Base-by-base conservation (phyloP, 768 basidiomycete genomes). In the Collybiopsis confluens region DNA sequence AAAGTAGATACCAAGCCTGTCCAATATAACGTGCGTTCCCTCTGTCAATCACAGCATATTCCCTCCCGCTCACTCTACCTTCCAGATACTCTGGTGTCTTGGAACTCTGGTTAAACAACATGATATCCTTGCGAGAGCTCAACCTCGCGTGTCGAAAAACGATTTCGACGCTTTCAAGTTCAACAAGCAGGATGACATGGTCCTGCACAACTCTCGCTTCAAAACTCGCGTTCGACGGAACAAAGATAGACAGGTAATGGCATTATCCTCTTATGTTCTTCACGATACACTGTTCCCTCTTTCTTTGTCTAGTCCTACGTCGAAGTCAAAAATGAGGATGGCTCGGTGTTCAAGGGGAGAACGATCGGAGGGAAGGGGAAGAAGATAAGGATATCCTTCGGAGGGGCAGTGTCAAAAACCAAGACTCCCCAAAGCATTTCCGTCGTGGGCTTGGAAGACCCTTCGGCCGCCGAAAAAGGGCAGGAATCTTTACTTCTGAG, bases 371-470 rank as follows among this genome's bases (percentile, higher is more conserved):
- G 61, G 2, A 54, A 65, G 33, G 77, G 76, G 8, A 70, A 68
- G 54, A 59, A 52, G 21, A 77, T 76, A 2, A 68, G 61, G 3
- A 65, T 78, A 28, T 55, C 59, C 24, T 56, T 74, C 20, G 16
- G 20, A 7, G 42, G 57, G 6, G 57, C 56, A 5, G 52, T 52
- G 23, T 49, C 46, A 7, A 59, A 62, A 36, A 60, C 61, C 1
- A 68, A 65, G 3, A 58, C 55, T 3, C 45, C 75, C 8, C 51
- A 59, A 35, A 61, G 59, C 36, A 65, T 79, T n/a, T 68, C 66
- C 13, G 70, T 78, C 15, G 54, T 74, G 11, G 79, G 79, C 1
- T 65, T 70, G 11, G 73, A 73, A 52, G 69, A 73, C 30, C 58
- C 61, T 7, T 73, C 75, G 0, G 65, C 64, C 44, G 56, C 75